Percentiles rank a stretch among this genome's conserved stretches.
Conservation (phyloP, 176 grass and related monocot species). For the Tuctoria greenei region DNA sequence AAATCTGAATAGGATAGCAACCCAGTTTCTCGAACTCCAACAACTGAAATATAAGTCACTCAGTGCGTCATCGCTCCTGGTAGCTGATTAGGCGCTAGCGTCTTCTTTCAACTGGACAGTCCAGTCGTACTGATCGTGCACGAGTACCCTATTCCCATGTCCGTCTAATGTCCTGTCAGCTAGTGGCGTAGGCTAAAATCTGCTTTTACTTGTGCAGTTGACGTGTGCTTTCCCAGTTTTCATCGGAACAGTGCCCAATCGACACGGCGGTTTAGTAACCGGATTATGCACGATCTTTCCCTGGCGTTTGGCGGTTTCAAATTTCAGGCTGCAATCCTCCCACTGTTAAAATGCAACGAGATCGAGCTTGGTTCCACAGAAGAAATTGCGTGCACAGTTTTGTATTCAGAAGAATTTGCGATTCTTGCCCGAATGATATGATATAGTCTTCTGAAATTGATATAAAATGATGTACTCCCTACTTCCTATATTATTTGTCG, state of each 20-base stretch:
- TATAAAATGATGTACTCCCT: too few relatives aligned
- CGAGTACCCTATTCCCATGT: not conserved
- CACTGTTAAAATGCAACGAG: not conserved
- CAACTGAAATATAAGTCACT: constrained; percentile 10
- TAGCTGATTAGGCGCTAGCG: not conserved
- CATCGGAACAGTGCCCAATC: not conserved
- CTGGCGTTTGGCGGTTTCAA: not conserved
- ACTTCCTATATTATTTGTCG: too few relatives aligned
- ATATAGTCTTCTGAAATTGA: not conserved
- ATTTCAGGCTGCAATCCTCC: constrained; percentile 2
- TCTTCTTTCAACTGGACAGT: not conserved
- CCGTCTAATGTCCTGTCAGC: not conserved
- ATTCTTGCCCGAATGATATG: not conserved
- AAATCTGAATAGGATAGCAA: constrained; percentile 25
- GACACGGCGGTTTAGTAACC: not conserved
- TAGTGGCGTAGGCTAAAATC: not conserved
- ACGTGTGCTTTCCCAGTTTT: not conserved
- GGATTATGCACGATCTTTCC: not conserved
- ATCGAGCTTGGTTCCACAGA: not conserved
- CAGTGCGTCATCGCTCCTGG: constrained; percentile 34
- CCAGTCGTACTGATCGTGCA: not conserved
- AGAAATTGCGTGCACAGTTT: not conserved
- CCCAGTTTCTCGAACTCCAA: not conserved
- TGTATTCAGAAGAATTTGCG: not conserved
- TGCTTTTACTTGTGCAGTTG: constrained; percentile 1